Conservation (phyloP, 495 filamentous ascomycete species). For the Tuber brumale region DNA sequence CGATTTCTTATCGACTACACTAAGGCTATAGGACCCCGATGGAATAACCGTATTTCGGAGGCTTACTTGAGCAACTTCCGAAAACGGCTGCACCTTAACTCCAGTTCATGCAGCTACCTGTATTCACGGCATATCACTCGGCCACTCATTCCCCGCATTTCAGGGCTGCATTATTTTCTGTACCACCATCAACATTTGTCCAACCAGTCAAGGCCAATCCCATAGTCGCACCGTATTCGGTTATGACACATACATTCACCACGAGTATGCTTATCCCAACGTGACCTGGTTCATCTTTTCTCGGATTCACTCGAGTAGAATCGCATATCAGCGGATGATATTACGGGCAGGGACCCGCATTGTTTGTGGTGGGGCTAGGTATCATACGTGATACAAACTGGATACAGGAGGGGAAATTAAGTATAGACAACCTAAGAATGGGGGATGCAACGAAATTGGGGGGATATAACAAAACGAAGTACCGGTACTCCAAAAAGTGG, state of each 20-base stretch:
- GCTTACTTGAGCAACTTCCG: background rate
- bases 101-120: background rate
- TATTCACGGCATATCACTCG: background rate
- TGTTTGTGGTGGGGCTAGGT: background rate
- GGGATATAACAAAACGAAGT: background rate
- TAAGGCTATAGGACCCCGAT: background rate
- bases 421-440: background rate
- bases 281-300: background rate
- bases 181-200: background rate
- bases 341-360: background rate
- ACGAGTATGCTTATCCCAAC: background rate
- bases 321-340: background rate
- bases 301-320: background rate
- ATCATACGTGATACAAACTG: background rate
- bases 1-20: background rate
- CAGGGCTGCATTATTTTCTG: background rate
- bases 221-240: background rate
- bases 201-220: background rate
- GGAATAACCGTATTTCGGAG: background rate
- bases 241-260: conserved; percentile 1
- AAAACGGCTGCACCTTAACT: background rate
- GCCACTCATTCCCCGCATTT: background rate
- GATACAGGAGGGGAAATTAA: background rate
- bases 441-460: background rate
- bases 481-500: background rate